These are phyloP conservation scores for Aureobasidium sp. DNA, from an alignment of 2,329 filamentous ascomycete genomes.

Conservation along the genomic window DNA sequence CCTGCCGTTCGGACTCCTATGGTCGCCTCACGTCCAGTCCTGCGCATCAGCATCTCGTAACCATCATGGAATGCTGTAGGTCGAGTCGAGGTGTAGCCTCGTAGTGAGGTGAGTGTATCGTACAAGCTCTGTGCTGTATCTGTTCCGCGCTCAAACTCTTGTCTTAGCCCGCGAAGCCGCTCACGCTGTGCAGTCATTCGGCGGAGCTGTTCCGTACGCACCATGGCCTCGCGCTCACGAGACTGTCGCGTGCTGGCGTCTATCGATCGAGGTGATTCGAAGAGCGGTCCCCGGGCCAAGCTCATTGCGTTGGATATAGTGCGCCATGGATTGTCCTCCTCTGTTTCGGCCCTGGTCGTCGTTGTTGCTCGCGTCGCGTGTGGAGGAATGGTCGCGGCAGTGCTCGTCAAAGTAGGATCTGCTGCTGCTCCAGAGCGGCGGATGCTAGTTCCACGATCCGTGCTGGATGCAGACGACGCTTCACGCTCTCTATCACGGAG, in stretches of 20 bases:
- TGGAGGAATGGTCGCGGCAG: conserved; percentile 8
- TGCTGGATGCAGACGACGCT: not conserved
- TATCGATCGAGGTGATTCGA: conserved; percentile 22
- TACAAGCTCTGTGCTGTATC: conserved; percentile 7
- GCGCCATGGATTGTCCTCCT: conserved; percentile 39
- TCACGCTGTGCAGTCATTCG: conserved; percentile 9
- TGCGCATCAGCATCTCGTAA: conserved; percentile 8
- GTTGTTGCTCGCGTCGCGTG: conserved; percentile 12
- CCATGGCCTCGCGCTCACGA: conserved; percentile 1
- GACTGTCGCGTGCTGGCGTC: conserved; percentile 13
- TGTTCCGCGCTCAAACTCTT: conserved; percentile 11
- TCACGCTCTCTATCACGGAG: conserved; percentile 12
- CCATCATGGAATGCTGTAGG: conserved; percentile 10
- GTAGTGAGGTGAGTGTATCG: conserved; percentile 6
- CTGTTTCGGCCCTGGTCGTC: not conserved
- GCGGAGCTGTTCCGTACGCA: conserved; percentile 11
- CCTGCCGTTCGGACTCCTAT: conserved; percentile 41
- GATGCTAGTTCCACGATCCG: not conserved
- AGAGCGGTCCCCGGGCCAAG: conserved; percentile 31
- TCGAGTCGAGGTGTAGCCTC: not conserved
- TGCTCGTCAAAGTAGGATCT: not conserved
- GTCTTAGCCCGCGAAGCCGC: conserved; percentile 6
- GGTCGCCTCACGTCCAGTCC: not conserved
- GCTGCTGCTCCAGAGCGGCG: conserved; percentile 1
- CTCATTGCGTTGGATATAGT: conserved; percentile 42